These are phyloP conservation scores for Austroboletus niveus DNA, from an alignment of 1,284 basidiomycete genomes.

Conservation along the genomic window DNA sequence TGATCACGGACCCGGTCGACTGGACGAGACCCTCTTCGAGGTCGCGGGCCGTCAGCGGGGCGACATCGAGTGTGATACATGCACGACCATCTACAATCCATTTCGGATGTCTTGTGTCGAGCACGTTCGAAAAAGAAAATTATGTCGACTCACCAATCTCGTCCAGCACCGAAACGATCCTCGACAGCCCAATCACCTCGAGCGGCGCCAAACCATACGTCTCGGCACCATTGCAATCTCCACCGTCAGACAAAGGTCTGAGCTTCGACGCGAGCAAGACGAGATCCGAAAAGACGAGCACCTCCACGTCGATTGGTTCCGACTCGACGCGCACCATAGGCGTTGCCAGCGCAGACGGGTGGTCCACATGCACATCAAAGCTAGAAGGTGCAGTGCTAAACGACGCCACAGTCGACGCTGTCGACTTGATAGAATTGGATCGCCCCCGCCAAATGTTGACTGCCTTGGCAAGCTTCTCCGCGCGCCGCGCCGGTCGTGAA, in stretches of 20 bases:
- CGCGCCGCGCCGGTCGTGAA: slow-evolving; percentile 7
- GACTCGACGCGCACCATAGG: slow-evolving; percentile 32
- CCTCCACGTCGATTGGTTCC: slow-evolving; percentile 38
- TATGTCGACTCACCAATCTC: slow-evolving; percentile 6
- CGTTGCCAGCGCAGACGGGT: slow-evolving; percentile 4
- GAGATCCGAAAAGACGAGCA: slow-evolving; percentile 71
- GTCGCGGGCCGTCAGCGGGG: slow-evolving; percentile 45
- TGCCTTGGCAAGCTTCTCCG: slow-evolving; percentile 30
- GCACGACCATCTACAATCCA: slow-evolving; percentile 1
- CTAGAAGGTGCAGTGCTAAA: slow-evolving; percentile 31
- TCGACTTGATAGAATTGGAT: slow-evolving; percentile 47
- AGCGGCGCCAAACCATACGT: slow-evolving; percentile 34
- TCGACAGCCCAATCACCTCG: slow-evolving; percentile 34
- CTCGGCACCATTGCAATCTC: neutral
- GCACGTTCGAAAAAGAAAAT: slow-evolving; percentile 29
- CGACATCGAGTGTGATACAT: slow-evolving; percentile 28
- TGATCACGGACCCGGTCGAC: slow-evolving; percentile 40
- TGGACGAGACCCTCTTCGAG: slow-evolving; percentile 42
- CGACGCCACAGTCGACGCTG: slow-evolving; percentile 41
- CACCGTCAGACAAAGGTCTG: slow-evolving; percentile 10
- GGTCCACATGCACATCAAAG: slow-evolving; percentile 21
- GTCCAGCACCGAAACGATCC: slow-evolving; percentile 36
- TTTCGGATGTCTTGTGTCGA: slow-evolving; percentile 22
- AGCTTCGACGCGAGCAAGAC: slow-evolving; percentile 47
- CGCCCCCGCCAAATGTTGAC: slow-evolving; percentile 37